Evolutionary conservation across 768 basidiomycete species (phyloP).

Genomic region (Boletus coccyginus): DNA sequence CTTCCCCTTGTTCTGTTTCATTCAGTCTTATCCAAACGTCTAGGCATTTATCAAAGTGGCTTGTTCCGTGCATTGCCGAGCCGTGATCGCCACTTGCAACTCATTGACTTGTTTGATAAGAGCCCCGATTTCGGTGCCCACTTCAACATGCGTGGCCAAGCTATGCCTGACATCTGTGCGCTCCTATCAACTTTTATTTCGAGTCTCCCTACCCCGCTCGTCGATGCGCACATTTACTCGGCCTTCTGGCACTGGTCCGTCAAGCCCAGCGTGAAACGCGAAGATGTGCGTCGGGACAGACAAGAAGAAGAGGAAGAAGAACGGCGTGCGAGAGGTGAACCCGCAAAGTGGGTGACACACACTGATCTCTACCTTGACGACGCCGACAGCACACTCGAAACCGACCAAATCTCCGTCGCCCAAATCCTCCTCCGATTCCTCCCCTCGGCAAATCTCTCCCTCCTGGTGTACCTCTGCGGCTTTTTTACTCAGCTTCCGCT

Average conservation of each 20-base stretch:
- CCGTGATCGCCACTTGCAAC: slow-evolving; percentile 37
- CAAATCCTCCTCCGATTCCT: slow-evolving; percentile 52
- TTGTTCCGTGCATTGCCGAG: slow-evolving; percentile 44
- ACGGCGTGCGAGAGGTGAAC: slow-evolving; percentile 26
- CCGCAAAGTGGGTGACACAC: slow-evolving; percentile 13
- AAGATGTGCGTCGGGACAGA: slow-evolving; percentile 28
- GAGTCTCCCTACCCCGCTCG: slow-evolving; percentile 44
- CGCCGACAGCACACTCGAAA: slow-evolving; percentile 26
- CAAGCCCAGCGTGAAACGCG: slow-evolving; percentile 38
- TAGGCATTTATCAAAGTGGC: slow-evolving; percentile 43
- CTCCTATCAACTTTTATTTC: slow-evolving; percentile 47
- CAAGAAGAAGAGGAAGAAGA: slow-evolving; percentile 35
- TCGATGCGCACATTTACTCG: slow-evolving; percentile 40
- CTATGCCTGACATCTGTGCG: slow-evolving; percentile 43
- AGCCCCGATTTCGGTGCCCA: slow-evolving; percentile 22
- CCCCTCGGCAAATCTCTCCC: slow-evolving; percentile 37
- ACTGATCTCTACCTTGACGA: slow-evolving; percentile 17
- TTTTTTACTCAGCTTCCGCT: slow-evolving; percentile 53
- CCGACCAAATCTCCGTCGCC: slow-evolving; percentile 37
- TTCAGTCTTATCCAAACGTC: background rate
- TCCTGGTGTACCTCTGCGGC: slow-evolving; percentile 44
- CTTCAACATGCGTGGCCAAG: slow-evolving; percentile 33
- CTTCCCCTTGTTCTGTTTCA: background rate
- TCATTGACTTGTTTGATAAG: slow-evolving; percentile 39
- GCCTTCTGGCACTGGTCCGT: slow-evolving; percentile 46